Conservation (phyloP, 306 rosid species). For the Vigna nakashimae region DNA sequence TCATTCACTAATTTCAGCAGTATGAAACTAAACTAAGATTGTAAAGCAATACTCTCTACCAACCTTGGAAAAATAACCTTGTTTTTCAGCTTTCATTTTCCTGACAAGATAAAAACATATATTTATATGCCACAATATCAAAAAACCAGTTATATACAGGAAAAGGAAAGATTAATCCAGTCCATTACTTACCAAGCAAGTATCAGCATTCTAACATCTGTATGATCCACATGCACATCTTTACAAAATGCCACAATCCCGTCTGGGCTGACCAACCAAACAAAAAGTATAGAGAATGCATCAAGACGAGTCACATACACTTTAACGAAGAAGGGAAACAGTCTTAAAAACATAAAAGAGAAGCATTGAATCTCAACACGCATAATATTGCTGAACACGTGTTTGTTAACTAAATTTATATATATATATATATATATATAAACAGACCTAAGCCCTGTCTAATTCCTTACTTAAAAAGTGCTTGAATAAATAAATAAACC, state of each 20-base stretch:
- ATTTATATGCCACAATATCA: not conserved
- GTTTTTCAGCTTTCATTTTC: slow-evolving; percentile 78
- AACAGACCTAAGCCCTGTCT: not conserved
- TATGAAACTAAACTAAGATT: not conserved
- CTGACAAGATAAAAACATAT: slow-evolving; percentile 50
- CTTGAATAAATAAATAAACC: not conserved
- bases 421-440: too few relatives aligned
- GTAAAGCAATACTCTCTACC: slow-evolving; percentile 39
- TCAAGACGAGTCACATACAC: slow-evolving; percentile 23
- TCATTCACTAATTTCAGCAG: slow-evolving; percentile 34
- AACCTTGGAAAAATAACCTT: slow-evolving; percentile 77
- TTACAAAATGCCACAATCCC: slow-evolving; percentile 74
- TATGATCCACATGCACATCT: slow-evolving; percentile 59
- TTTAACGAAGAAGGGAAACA: slow-evolving; percentile 13
- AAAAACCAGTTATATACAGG: slow-evolving; percentile 22
- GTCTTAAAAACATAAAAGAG: not conserved
- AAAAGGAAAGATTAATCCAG: not conserved
- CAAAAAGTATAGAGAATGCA: slow-evolving; percentile 38
- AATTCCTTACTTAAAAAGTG: not conserved
- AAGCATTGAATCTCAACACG: not conserved
- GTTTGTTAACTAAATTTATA: not conserved
- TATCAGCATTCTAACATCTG: slow-evolving; percentile 72
- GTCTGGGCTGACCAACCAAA: slow-evolving; percentile 68
- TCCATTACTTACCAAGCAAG: slow-evolving; percentile 65
- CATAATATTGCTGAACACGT: not conserved